Conservation (phyloP, 169 alveolate species). For the Babesia ovata region DNA sequence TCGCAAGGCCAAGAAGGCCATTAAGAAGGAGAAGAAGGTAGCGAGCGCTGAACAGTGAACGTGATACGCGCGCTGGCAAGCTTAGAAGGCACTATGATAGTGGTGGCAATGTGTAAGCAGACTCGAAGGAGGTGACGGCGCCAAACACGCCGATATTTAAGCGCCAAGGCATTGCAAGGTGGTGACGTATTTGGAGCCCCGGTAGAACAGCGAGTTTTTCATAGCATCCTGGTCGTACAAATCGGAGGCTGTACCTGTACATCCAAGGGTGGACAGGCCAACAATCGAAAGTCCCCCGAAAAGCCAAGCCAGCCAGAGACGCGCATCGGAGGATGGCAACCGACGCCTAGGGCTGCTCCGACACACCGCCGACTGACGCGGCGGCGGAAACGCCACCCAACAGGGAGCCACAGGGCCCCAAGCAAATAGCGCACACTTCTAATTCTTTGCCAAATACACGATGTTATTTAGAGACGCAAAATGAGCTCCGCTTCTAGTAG, state of each 20-base stretch:
- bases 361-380: neutral
- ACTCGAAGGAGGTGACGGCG: too few relatives aligned
- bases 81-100: neutral
- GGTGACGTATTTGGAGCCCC: neutral
- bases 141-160: neutral
- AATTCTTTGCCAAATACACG: constrained; percentile 10
- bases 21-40: constrained; percentile 1
- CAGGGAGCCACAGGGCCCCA: constrained; percentile 6
- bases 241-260: neutral
- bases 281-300: neutral
- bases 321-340: neutral
- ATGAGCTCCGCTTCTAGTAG: constrained; percentile 20
- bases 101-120: neutral
- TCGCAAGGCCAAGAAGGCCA: neutral
- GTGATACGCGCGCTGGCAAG: neutral
- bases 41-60: neutral
- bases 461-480: constrained; percentile 4
- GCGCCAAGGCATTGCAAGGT: constrained; percentile 3
- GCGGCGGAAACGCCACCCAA: constrained; percentile 15
- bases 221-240: neutral
- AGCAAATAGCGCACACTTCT: neutral
- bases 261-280: neutral
- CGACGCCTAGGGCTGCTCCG: neutral
- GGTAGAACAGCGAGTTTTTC: too few relatives aligned
- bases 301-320: neutral